These are phyloP conservation scores for Takashimella koratensis DNA, from an alignment of 1,284 basidiomycete genomes.

Conservation along the genomic window DNA sequence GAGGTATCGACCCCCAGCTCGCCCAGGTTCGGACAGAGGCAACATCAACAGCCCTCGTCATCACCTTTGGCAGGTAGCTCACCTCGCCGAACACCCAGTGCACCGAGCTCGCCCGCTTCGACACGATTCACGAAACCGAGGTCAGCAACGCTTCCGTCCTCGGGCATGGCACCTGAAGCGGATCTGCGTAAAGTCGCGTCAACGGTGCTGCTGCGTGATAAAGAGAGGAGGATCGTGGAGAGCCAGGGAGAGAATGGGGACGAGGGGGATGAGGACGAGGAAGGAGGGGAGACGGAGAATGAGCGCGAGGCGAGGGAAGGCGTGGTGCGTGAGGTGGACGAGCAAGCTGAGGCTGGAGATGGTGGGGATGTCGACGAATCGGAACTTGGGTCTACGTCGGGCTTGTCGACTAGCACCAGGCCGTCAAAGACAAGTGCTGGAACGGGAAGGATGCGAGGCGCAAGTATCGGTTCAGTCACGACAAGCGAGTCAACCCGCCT, in stretches of 20 bases:
- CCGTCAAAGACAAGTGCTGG: not conserved
- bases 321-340: not conserved
- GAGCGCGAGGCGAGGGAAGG: not conserved
- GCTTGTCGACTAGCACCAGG: not conserved
- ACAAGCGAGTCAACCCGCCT: conserved; percentile 21
- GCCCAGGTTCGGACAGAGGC: not conserved
- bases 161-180: conserved; percentile 2
- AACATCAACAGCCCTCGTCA: too few relatives aligned
- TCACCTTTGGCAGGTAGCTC: not conserved
- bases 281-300: not conserved
- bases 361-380: too few relatives aligned
- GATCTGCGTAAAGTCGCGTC: conserved; percentile 27
- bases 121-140: conserved; percentile 21
- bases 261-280: not conserved
- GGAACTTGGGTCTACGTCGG: too few relatives aligned
- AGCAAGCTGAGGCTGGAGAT: too few relatives aligned
- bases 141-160: conserved; percentile 32
- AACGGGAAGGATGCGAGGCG: conserved; percentile 19
- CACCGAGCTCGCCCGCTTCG: not conserved
- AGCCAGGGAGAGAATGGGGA: not conserved
- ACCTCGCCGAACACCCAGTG: not conserved
- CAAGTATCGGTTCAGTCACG: conserved; percentile 26
- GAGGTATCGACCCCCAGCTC: not conserved
- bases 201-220: not conserved
- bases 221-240: not conserved